Percentiles rank a stretch among this genome's conserved stretches.
Conservation (phyloP, 1,139 yeast species). For the Taphrina communis region DNA sequence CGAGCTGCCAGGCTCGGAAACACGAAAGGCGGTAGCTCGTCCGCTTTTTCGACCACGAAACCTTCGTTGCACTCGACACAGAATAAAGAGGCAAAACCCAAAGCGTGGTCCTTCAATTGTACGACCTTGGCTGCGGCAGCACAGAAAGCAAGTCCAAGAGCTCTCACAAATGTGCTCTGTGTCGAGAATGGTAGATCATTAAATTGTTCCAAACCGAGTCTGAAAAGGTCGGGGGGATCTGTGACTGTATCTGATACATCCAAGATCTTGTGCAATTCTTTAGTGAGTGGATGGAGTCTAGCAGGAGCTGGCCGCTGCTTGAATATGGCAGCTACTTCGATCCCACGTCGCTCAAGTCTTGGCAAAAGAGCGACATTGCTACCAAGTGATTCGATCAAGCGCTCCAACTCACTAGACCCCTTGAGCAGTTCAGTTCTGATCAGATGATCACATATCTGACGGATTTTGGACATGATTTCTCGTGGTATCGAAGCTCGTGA, state of each 20-base stretch:
- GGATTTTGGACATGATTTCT: not conserved
- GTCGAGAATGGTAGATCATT: not conserved
- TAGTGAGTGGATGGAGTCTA: not conserved
- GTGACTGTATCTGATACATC: not conserved
- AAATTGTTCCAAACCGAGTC: not conserved
- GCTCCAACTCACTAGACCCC: not conserved
- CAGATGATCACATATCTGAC: not conserved
- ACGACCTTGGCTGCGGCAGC: not conserved
- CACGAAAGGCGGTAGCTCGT: not conserved
- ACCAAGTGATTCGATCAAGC: not conserved
- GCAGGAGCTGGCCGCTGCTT: not conserved
- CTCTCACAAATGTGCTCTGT: not conserved
- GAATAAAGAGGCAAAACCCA: not conserved
- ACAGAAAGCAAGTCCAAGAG: not conserved
- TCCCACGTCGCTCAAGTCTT: not conserved
- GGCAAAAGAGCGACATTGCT: not conserved
- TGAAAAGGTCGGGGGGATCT: not conserved
- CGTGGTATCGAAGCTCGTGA: not conserved
- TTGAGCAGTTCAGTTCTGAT: not conserved
- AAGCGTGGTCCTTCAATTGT: not conserved
- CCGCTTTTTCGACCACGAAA: not conserved
- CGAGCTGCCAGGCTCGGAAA: not conserved
- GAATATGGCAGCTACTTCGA: constrained; percentile 3
- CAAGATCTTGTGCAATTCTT: not conserved
- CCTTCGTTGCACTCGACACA: constrained; percentile 6